Evolutionary conservation across 495 filamentous ascomycete species (phyloP).

Genomic region (Tuber brumale): DNA sequence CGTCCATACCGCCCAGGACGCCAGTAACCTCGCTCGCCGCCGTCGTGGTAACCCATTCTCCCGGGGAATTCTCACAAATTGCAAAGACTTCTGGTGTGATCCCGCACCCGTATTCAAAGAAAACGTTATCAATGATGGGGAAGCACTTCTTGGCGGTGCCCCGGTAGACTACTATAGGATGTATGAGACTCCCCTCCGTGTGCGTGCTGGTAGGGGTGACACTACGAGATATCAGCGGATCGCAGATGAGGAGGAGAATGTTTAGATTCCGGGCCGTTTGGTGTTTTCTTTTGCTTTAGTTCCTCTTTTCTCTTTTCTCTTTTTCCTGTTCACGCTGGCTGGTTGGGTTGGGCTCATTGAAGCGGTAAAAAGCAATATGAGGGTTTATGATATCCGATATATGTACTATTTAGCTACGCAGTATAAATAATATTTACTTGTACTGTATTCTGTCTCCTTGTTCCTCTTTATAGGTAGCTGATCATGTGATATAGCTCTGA

Average conservation of each 20-base stretch:
- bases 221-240: constrained; percentile 26
- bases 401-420: background rate
- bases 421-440: background rate
- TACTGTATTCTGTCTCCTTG: background rate
- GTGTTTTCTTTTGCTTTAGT: background rate
- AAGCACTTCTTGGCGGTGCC: constrained; percentile 69
- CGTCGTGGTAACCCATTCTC: constrained; percentile 75
- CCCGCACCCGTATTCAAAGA: constrained; percentile 63
- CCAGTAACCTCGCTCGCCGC: constrained; percentile 48
- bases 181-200: constrained; percentile 73
- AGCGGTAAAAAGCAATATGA: background rate
- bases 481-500: background rate
- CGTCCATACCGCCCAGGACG: constrained; percentile 68
- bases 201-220: constrained; percentile 42
- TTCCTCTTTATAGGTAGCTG: background rate
- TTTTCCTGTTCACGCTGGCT: background rate
- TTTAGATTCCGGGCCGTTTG: constrained; percentile 10
- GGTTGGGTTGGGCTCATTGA: background rate
- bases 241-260: constrained; percentile 27
- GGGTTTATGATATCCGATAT: background rate
- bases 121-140: constrained; percentile 62
- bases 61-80: constrained; percentile 72
- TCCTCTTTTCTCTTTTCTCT: background rate
- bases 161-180: constrained; percentile 77
- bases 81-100: constrained; percentile 95